A percentile compares a stretch with the other conserved stretches of the same genome.
phyloP scores from a whole-genome alignment of 345 rosid species.

The Gossypium turneri region DNA sequence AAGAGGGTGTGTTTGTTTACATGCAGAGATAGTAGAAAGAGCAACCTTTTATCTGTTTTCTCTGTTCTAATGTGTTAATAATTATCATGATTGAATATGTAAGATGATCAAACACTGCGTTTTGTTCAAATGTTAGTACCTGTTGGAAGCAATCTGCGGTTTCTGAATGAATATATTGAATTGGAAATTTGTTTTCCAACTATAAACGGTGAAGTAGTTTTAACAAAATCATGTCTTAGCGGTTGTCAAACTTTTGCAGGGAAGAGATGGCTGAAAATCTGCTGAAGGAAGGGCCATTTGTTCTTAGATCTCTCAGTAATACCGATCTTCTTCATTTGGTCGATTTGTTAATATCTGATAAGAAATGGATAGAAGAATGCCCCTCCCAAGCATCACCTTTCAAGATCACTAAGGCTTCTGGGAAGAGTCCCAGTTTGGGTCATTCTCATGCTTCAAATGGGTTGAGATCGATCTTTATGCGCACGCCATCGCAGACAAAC shows the following conservation, averaged over 20 bases:
- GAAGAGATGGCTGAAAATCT: slow-evolving; percentile 53
- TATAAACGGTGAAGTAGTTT: neutral
- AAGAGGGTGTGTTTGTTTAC: neutral
- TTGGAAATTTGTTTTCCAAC: neutral
- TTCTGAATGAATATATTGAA: neutral
- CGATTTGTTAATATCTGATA: slow-evolving; percentile 53
- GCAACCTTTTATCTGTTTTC: neutral
- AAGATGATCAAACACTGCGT: neutral
- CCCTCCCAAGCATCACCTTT: slow-evolving; percentile 48
- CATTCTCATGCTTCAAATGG: slow-evolving; percentile 33
- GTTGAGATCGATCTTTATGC: slow-evolving; percentile 44
- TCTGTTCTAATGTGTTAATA: neutral
- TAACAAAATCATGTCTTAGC: slow-evolving; percentile 10
- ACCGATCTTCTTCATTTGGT: slow-evolving; percentile 50
- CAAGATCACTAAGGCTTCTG: slow-evolving; percentile 28
- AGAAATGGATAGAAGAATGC: slow-evolving; percentile 65
- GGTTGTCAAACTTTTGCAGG: slow-evolving; percentile 31
- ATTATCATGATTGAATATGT: neutral
- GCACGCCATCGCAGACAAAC: slow-evolving; percentile 22
- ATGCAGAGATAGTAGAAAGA: neutral
- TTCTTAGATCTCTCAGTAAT: slow-evolving; percentile 39
- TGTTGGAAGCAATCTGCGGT: neutral
- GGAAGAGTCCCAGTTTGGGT: slow-evolving; percentile 19
- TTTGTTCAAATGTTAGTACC: neutral
- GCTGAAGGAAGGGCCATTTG: slow-evolving; percentile 54